phyloP scores from a whole-genome alignment of 306 rosid genomes.

The Oemleria cerasiformis region DNA sequence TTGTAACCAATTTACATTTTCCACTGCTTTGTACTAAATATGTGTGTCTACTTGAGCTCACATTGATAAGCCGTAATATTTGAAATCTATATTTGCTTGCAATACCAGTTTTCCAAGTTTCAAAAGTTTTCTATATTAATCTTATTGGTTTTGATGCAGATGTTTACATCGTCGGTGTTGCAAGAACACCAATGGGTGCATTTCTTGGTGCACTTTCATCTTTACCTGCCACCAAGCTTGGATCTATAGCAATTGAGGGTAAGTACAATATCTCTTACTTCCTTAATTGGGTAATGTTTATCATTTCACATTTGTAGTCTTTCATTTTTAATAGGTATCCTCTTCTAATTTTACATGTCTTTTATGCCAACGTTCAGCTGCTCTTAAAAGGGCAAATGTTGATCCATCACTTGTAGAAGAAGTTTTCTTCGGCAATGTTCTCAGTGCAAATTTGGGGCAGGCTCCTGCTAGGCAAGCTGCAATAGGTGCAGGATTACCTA shows the following conservation, averaged over 20 bases:
- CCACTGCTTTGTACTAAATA: not conserved
- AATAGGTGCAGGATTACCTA: conserved; percentile 88
- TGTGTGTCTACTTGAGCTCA: not conserved
- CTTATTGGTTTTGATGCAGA: conserved; percentile 43
- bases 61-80: not conserved
- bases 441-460: conserved; percentile 97
- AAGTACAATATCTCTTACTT: conserved; percentile 12
- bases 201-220: conserved; percentile 90
- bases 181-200: conserved; percentile 97
- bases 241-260: conserved; percentile 91
- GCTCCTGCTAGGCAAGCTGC: conserved; percentile 99
- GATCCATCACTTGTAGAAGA: conserved; percentile 90
- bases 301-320: not conserved
- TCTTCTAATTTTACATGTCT: not conserved
- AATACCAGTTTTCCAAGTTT: not conserved
- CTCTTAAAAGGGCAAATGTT: conserved; percentile 86
- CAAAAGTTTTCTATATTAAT: conserved; percentile 1
- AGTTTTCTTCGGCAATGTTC: conserved; percentile 91
- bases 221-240: conserved; percentile 82
- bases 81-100: conserved; percentile 7
- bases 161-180: conserved; percentile 96
- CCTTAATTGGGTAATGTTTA: not conserved
- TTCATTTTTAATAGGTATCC: not conserved
- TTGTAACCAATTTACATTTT: not conserved
- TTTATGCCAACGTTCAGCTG: conserved; percentile 47